Percentiles rank a stretch among this genome's conserved stretches.
Conservation (phyloP, 208 protist species). For the Strigomonas culicis region DNA sequence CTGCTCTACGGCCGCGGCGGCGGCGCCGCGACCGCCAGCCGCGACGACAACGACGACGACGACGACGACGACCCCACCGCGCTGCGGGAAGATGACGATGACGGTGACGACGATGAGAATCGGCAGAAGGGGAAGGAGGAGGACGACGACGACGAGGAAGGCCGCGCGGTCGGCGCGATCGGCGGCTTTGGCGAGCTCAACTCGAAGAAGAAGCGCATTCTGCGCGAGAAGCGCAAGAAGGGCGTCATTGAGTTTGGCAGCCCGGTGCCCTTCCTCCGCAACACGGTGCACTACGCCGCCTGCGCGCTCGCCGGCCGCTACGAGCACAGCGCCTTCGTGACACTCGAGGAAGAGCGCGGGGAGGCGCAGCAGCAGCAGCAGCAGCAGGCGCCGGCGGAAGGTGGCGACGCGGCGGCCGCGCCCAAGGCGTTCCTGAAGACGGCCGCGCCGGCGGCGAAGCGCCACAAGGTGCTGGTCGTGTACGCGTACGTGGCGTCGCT, state of each 20-base stretch:
- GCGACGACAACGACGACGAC: conserved; percentile 15
- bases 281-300: conserved; percentile 65
- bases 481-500: conserved; percentile 98
- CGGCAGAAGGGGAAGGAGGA: conserved; percentile 3
- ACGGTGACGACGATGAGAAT: conserved; percentile 18
- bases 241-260: conserved; percentile 57
- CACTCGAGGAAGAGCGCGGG: conserved; percentile 69
- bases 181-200: background rate
- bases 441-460: background rate
- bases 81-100: conserved; percentile 12
- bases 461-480: conserved; percentile 73
- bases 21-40: conserved; percentile 11
- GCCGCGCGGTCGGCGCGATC: conserved; percentile 1
- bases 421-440: background rate
- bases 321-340: conserved; percentile 57
- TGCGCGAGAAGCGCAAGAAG: conserved; percentile 1
- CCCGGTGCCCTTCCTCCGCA: conserved; percentile 63
- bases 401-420: background rate
- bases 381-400: background rate
- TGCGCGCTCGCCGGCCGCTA: conserved; percentile 72
- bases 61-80: conserved; percentile 17
- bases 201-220: background rate
- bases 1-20: background rate
- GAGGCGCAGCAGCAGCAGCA: conserved; percentile 20
- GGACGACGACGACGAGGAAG: conserved; percentile 14